Conservation (phyloP, 2,329 filamentous ascomycete genomes). For the Neospermospora avenae region DNA sequence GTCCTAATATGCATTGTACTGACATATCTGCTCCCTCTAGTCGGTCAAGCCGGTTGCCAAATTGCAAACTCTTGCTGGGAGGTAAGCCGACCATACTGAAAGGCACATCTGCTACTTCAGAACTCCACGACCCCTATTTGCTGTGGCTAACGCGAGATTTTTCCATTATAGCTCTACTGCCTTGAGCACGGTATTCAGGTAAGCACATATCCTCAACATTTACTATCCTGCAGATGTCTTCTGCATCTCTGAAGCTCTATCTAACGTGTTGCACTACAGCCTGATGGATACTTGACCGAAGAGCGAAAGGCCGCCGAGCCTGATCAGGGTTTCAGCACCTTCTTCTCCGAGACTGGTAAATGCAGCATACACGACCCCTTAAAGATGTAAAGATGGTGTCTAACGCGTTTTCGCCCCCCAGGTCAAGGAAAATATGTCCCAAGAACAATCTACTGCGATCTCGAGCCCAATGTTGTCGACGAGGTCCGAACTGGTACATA, state of each 20-base stretch:
- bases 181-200: constrained; percentile 99
- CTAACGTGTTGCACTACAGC: constrained; percentile 54
- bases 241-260: constrained; percentile 4
- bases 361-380: constrained; percentile 15
- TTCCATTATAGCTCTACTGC: constrained; percentile 81
- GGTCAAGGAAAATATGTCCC: constrained; percentile 99
- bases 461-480: constrained; percentile 99
- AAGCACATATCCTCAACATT: constrained; percentile 41
- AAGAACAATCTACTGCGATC: constrained; percentile 98
- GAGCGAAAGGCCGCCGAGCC: constrained; percentile 92
- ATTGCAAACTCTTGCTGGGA: constrained; percentile 99
- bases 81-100: constrained; percentile 58
- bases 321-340: constrained; percentile 98
- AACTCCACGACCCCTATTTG: constrained; percentile 6
- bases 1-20: constrained; percentile 25
- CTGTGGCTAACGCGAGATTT: constrained; percentile 26
- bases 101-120: constrained; percentile 23
- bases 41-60: constrained; percentile 99
- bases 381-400: constrained; percentile 26
- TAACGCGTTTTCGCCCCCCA: constrained; percentile 40
- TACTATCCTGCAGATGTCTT: background rate
- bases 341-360: constrained; percentile 99
- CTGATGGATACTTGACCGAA: constrained; percentile 97
- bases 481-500: constrained; percentile 98
- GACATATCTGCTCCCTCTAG: constrained; percentile 48